These are phyloP conservation scores for Chrysophaeum taylorii DNA, from an alignment of 352 stramenopile species.

Conservation along the genomic window DNA sequence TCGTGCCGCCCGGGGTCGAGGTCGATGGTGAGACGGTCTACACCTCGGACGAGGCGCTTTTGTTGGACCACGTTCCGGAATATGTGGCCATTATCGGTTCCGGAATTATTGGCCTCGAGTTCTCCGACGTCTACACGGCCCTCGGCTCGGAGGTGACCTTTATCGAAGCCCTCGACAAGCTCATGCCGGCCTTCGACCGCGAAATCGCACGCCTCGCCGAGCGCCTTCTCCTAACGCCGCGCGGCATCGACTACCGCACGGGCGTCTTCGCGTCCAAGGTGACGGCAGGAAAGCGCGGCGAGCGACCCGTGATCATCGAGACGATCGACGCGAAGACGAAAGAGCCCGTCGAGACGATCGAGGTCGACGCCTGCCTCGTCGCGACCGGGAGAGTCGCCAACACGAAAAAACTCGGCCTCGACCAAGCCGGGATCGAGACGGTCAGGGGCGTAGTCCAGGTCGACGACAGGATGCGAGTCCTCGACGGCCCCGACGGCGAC, in stretches of 20 bases:
- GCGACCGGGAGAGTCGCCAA: slow-evolving; percentile 66
- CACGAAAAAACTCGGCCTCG: slow-evolving; percentile 62
- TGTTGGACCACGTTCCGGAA: slow-evolving; percentile 57
- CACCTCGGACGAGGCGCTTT: slow-evolving; percentile 62
- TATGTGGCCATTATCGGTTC: slow-evolving; percentile 72
- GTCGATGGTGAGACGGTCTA: slow-evolving; percentile 73
- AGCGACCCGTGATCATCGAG: slow-evolving; percentile 72
- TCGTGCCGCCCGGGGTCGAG: slow-evolving; percentile 60
- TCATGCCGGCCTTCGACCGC: slow-evolving; percentile 65
- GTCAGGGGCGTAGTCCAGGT: slow-evolving; percentile 64
- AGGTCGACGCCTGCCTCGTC: slow-evolving; percentile 69
- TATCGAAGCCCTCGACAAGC: slow-evolving; percentile 57
- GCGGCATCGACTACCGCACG: slow-evolving; percentile 62
- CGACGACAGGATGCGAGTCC: slow-evolving; percentile 64
- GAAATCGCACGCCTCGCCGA: slow-evolving; percentile 70
- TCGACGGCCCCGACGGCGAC: slow-evolving; percentile 40
- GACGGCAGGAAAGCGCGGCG: slow-evolving; percentile 59
- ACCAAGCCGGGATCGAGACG: slow-evolving; percentile 59
- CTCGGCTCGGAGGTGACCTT: slow-evolving; percentile 63
- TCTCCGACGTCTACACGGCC: slow-evolving; percentile 72
- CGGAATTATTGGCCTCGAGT: slow-evolving; percentile 76
- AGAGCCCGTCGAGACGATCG: slow-evolving; percentile 56
- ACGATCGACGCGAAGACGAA: slow-evolving; percentile 77
- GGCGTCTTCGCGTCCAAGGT: slow-evolving; percentile 70
- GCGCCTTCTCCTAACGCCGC: slow-evolving; percentile 59